Percentiles rank a stretch among this genome's conserved stretches.
Evolutionary conservation across 768 basidiomycete genomes (phyloP).

Genomic region (Rhizopogon vulgaris): DNA sequence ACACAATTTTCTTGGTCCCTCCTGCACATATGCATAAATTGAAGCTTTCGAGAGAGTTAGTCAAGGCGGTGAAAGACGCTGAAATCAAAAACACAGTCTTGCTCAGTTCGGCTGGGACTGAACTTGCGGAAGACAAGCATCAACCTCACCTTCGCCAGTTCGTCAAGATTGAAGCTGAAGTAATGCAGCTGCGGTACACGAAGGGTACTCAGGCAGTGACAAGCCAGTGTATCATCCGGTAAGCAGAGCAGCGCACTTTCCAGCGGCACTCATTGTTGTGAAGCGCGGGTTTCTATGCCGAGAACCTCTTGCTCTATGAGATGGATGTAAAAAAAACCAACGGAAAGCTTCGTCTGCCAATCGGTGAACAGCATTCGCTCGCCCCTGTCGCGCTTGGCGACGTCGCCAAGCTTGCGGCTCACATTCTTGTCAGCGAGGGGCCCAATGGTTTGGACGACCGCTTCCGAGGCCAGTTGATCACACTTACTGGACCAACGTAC

Average conservation of each 20-base stretch:
- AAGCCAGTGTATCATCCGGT: conserved; percentile 24
- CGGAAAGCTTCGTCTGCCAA: conserved; percentile 22
- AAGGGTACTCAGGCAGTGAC: conserved; percentile 20
- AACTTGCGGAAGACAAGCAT: conserved; percentile 23
- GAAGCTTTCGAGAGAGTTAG: neutral
- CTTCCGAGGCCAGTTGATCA: conserved; percentile 22
- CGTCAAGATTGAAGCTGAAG: conserved; percentile 24
- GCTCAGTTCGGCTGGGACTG: conserved; percentile 5
- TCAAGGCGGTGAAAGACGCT: neutral
- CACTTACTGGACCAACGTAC: conserved; percentile 15
- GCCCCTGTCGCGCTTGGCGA: conserved; percentile 25
- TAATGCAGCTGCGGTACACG: conserved; percentile 18
- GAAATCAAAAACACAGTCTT: conserved; percentile 2
- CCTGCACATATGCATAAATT: conserved; percentile 2
- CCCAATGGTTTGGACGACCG: conserved; percentile 24
- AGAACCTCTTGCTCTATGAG: conserved; percentile 24
- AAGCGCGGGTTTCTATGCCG: conserved; percentile 25
- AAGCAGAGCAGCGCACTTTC: neutral
- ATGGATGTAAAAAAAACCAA: conserved; percentile 20
- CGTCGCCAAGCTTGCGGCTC: conserved; percentile 20
- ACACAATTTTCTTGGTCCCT: conserved; percentile 4
- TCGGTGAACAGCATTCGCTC: conserved; percentile 20
- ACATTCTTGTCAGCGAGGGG: conserved; percentile 21
- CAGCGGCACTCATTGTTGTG: neutral
- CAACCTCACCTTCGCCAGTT: conserved; percentile 28